These are phyloP conservation scores for Nothopassalora personata DNA, from an alignment of 2,329 filamentous ascomycete genomes.

Conservation along the genomic window DNA sequence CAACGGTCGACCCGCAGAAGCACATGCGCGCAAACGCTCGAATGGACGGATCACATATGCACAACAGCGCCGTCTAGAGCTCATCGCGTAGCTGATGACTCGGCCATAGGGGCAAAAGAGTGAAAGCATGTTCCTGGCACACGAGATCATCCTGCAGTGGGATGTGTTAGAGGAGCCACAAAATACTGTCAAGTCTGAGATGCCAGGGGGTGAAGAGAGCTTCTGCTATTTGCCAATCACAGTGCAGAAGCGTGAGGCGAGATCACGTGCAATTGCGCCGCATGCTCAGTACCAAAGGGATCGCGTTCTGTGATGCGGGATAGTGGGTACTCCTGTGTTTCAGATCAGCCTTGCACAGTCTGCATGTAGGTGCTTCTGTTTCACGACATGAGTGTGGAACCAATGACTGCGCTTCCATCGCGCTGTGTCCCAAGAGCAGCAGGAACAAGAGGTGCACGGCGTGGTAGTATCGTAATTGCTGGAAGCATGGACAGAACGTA, in stretches of 20 bases:
- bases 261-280: not conserved
- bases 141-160: not conserved
- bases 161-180: not conserved
- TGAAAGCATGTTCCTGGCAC: not conserved
- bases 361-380: too few species aligned
- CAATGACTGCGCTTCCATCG: constrained; percentile 2
- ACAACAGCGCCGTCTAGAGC: not conserved
- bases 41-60: not conserved
- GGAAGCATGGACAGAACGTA: constrained; percentile 21
- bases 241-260: not conserved
- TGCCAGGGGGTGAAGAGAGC: not conserved
- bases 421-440: not conserved
- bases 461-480: not conserved
- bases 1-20: not conserved
- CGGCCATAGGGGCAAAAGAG: not conserved
- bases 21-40: not conserved
- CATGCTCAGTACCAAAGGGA: constrained; percentile 14
- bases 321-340: constrained; percentile 15
- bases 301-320: constrained; percentile 19
- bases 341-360: constrained; percentile 5
- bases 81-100: not conserved
- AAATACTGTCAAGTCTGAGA: not conserved
- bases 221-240: not conserved
- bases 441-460: constrained; percentile 1
- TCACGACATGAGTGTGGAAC: constrained; percentile 1